Percentiles rank a stretch among this genome's conserved stretches.
Conservation (phyloP, 2,329 filamentous ascomycete species). For the Penicillium crustosum region DNA sequence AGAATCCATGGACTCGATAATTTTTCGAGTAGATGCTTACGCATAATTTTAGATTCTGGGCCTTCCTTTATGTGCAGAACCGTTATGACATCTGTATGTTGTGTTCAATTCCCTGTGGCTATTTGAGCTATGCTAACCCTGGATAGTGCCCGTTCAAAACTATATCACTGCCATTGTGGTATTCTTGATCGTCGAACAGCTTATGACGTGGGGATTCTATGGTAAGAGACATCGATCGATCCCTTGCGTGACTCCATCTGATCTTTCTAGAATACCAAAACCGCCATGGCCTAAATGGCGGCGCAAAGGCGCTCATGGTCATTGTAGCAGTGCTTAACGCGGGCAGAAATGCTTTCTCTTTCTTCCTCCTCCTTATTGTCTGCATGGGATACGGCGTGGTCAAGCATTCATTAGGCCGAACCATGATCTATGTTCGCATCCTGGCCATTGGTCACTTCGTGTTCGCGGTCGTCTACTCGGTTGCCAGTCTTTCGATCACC, state of each 20-base stretch:
- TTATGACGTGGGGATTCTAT: constrained; percentile 99
- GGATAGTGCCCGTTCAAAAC: constrained; percentile 85
- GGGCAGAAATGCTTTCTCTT: constrained; percentile 93
- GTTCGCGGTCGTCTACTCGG: constrained; percentile 89
- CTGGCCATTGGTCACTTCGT: constrained; percentile 90
- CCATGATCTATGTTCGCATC: constrained; percentile 91
- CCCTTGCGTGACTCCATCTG: constrained; percentile 28
- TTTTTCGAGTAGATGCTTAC: constrained; percentile 20
- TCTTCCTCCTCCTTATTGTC: constrained; percentile 95
- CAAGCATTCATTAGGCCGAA: constrained; percentile 84
- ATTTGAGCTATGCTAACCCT: constrained; percentile 34
- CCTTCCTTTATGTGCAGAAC: constrained; percentile 92
- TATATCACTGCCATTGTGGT: constrained; percentile 97
- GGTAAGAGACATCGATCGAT: constrained; percentile 50
- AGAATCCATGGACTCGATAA: background rate
- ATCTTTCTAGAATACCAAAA: constrained; percentile 77
- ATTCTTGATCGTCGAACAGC: constrained; percentile 91
- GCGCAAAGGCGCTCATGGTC: constrained; percentile 82
- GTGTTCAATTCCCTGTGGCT: constrained; percentile 29
- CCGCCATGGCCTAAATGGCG: constrained; percentile 76
- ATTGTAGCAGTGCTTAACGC: constrained; percentile 92
- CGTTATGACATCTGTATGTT: constrained; percentile 78
- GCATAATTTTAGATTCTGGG: constrained; percentile 69
- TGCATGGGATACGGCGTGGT: constrained; percentile 99
- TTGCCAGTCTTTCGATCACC: constrained; percentile 83